Conservation (phyloP, 2,329 filamentous ascomycete species). For the Dothidotthia symphoricarpi region DNA sequence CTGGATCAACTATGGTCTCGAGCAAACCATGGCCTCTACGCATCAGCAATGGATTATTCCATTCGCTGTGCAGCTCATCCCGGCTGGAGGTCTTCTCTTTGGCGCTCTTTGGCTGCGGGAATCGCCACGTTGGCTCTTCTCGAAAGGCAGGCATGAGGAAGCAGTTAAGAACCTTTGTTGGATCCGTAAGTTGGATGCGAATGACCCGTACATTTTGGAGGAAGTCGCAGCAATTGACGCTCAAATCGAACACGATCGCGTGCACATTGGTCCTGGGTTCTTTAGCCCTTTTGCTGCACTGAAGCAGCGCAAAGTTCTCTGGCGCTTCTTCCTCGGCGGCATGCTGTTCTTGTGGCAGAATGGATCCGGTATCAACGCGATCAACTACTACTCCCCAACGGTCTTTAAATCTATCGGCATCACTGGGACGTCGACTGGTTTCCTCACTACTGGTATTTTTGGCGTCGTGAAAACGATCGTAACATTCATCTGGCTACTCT, state of each 20-base stretch:
- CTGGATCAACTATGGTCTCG: constrained; percentile 47
- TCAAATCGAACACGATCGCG: constrained; percentile 64
- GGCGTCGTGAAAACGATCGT: constrained; percentile 71
- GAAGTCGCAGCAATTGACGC: constrained; percentile 70
- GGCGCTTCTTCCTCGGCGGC: constrained; percentile 70
- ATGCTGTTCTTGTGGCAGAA: constrained; percentile 81
- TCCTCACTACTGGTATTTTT: constrained; percentile 72
- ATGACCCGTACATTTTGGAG: constrained; percentile 68
- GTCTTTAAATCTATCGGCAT: constrained; percentile 67
- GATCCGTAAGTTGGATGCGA: constrained; percentile 59
- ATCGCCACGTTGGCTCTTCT: constrained; percentile 47
- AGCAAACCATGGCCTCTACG: constrained; percentile 44
- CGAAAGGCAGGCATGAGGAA: constrained; percentile 43
- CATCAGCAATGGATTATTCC: constrained; percentile 50
- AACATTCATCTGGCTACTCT: constrained; percentile 68
- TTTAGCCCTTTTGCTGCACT: constrained; percentile 54
- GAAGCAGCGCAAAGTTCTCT: constrained; percentile 56
- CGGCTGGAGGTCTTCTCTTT: constrained; percentile 57
- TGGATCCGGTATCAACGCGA: constrained; percentile 69
- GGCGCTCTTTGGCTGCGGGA: constrained; percentile 48
- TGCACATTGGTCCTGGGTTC: constrained; percentile 67
- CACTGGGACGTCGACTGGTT: constrained; percentile 56
- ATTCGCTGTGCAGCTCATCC: constrained; percentile 66
- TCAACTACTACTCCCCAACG: constrained; percentile 72
- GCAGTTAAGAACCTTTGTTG: constrained; percentile 54